phyloP scores from a whole-genome alignment of 495 filamentous ascomycete species.

The Penicillium paradoxum region DNA sequence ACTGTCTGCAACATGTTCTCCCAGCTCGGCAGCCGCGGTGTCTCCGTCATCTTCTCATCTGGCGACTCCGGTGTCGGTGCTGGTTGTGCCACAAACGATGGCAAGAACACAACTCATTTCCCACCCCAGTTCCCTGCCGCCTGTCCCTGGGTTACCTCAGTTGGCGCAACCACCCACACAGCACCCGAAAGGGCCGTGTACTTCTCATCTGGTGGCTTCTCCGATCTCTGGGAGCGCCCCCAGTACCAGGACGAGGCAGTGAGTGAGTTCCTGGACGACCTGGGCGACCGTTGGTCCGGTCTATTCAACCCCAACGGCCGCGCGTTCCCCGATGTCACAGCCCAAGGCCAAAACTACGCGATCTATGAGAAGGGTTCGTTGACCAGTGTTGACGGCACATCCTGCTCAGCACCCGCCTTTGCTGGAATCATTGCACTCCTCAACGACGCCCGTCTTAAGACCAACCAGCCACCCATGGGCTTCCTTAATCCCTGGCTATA shows the following conservation, averaged over 20 bases:
- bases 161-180: slow-evolving; percentile 58
- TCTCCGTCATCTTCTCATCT: slow-evolving; percentile 65
- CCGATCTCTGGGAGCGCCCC: slow-evolving; percentile 57
- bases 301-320: slow-evolving; percentile 60
- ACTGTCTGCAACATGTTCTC: slow-evolving; percentile 66
- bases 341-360: slow-evolving; percentile 52
- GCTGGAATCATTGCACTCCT: slow-evolving; percentile 60
- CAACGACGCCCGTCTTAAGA: slow-evolving; percentile 59
- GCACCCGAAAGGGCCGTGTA: slow-evolving; percentile 53
- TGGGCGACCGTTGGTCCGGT: slow-evolving; percentile 43
- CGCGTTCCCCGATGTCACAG: slow-evolving; percentile 69
- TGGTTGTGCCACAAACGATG: slow-evolving; percentile 61
- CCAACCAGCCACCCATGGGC: slow-evolving; percentile 53
- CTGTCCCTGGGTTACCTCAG: slow-evolving; percentile 70
- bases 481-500: slow-evolving; percentile 79
- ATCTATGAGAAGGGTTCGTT: slow-evolving; percentile 51
- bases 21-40: slow-evolving; percentile 70
- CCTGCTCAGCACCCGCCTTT: slow-evolving; percentile 59
- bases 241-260: slow-evolving; percentile 58
- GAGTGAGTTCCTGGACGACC: slow-evolving; percentile 46
- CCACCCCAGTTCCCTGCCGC: slow-evolving; percentile 64
- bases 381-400: slow-evolving; percentile 56
- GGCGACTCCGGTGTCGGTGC: slow-evolving; percentile 70
- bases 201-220: slow-evolving; percentile 66
- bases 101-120: slow-evolving; percentile 61